Evolutionary conservation across 140 eudicot species (phyloP).

Genomic region (Cichorium intybus): DNA sequence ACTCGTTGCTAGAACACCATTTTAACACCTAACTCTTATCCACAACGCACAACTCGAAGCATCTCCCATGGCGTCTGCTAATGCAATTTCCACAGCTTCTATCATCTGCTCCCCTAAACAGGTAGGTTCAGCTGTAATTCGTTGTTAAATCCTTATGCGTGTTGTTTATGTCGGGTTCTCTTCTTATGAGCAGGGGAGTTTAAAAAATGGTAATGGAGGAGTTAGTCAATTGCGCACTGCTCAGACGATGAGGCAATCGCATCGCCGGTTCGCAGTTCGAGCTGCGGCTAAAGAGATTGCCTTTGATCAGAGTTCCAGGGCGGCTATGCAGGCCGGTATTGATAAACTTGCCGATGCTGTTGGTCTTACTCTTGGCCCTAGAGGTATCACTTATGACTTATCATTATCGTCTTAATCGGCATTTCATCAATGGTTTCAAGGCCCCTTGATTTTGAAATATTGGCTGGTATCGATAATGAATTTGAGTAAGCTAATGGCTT

Average conservation of each 20-base stretch:
- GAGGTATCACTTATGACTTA: constrained; percentile 50
- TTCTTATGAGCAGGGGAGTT: constrained; percentile 35
- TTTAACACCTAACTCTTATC: constrained; percentile 5
- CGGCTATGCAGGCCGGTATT: constrained; percentile 84
- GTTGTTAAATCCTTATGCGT: neutral
- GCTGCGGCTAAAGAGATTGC: constrained; percentile 92
- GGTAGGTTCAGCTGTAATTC: constrained; percentile 17
- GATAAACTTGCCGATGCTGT: constrained; percentile 93
- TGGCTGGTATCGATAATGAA: neutral
- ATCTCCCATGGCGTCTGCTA: constrained; percentile 73
- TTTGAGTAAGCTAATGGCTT: neutral
- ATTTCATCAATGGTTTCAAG: neutral
- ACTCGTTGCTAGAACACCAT: constrained; percentile 6
- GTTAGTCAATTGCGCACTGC: constrained; percentile 53
- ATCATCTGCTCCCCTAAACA: constrained; percentile 56
- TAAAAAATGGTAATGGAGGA: constrained; percentile 46
- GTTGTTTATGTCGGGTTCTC: neutral
- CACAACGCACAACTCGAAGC: constrained; percentile 11
- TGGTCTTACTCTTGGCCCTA: constrained; percentile 92
- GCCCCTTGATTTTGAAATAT: constrained; percentile 3
- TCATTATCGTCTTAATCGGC: neutral
- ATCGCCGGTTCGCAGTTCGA: constrained; percentile 56
- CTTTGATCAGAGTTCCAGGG: constrained; percentile 78
- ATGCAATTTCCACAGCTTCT: constrained; percentile 75
- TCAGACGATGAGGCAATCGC: constrained; percentile 39